Conservation (phyloP, 2,329 filamentous ascomycete species). For the Sporothrix phasma region DNA sequence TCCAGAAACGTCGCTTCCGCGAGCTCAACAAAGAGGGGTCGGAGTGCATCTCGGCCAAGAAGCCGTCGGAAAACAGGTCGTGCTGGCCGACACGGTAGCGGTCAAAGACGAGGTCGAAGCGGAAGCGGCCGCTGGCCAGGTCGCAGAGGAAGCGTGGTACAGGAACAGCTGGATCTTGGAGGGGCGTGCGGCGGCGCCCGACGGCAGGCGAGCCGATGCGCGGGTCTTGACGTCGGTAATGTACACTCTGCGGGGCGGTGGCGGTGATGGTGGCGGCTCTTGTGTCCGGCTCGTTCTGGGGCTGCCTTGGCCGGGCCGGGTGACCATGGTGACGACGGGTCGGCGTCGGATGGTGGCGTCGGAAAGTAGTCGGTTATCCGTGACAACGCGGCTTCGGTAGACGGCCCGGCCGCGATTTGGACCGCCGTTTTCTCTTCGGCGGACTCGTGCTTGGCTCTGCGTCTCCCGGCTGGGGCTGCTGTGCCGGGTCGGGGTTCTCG, state of each 20-base stretch:
- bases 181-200: conserved; percentile 56
- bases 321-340: neutral
- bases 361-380: conserved; percentile 20
- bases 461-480: neutral
- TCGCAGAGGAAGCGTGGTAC: conserved; percentile 75
- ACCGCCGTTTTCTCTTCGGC: too few relatives aligned
- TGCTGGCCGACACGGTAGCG: conserved; percentile 62
- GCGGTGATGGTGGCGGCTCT: neutral
- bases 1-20: conserved; percentile 20
- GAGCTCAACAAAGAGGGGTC: conserved; percentile 14
- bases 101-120: conserved; percentile 57
- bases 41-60: conserved; percentile 27
- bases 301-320: neutral
- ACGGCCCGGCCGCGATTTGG: neutral
- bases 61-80: conserved; percentile 61
- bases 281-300: neutral
- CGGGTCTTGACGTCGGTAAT: conserved; percentile 86
- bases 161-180: conserved; percentile 81
- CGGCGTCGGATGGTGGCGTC: neutral
- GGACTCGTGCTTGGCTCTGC: neutral
- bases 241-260: conserved; percentile 42
- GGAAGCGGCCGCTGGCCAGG: conserved; percentile 60
- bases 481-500: conserved; percentile 57
- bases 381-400: neutral
- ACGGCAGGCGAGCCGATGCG: conserved; percentile 51